A percentile compares a stretch with the other conserved stretches of the same genome.
phyloP scores from a whole-genome alignment of 176 grass and related monocot genomes.

The Pharus latifolius region DNA sequence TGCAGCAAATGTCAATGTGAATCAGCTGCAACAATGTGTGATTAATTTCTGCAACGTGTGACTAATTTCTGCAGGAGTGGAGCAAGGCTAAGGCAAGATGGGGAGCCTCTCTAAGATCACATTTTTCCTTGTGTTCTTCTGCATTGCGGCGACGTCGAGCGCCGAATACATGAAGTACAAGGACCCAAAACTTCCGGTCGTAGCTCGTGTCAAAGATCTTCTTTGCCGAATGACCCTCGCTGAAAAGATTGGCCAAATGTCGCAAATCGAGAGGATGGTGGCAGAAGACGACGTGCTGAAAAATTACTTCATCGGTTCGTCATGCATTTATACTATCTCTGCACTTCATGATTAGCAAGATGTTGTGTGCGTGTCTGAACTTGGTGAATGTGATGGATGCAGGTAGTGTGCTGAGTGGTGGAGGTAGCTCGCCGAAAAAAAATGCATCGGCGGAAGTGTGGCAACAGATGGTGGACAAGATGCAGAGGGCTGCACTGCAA shows the following conservation, averaged over 20 bases:
- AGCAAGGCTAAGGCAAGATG: too few species aligned
- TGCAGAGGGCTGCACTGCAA: constrained; percentile 75
- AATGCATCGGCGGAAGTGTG: constrained; percentile 43
- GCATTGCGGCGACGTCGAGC: background rate
- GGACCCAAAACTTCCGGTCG: constrained; percentile 47
- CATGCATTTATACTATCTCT: background rate
- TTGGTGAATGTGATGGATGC: background rate
- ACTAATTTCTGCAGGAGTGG: too few species aligned
- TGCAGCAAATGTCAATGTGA: too few species aligned
- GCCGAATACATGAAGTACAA: constrained; percentile 50
- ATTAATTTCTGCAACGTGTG: too few species aligned
- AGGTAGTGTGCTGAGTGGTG: constrained; percentile 91
- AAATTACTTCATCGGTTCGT: constrained; percentile 62
- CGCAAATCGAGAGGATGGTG: constrained; percentile 64
- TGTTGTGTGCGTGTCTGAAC: background rate
- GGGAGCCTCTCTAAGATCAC: background rate
- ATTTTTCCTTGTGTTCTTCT: constrained; percentile 16
- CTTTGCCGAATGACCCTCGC: constrained; percentile 64
- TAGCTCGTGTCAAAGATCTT: constrained; percentile 49
- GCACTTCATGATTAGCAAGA: background rate
- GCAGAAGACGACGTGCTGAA: constrained; percentile 40
- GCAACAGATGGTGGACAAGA: constrained; percentile 41
- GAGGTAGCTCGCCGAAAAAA: constrained; percentile 52
- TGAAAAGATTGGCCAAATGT: constrained; percentile 94
- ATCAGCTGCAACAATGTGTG: too few species aligned